Evolutionary conservation across 257 asterid genomes (phyloP), one percentile per base, ranked within the genome.

Genomic region (Nicotiana knightiana): DNA sequence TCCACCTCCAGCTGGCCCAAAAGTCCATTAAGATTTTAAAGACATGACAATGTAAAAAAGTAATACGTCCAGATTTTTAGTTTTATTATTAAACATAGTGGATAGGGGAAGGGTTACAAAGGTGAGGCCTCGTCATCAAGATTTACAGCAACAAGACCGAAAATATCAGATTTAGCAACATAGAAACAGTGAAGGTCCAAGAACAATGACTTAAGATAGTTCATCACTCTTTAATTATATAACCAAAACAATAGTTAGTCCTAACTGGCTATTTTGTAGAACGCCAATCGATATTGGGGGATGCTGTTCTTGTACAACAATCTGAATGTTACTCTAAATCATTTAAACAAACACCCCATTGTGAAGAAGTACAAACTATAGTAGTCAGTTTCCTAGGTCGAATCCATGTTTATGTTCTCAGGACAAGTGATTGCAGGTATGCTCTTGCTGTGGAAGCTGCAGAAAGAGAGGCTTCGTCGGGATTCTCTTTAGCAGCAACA

Each of bases 361-460:
- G 4, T 43, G 48, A 15, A 54, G 21, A 28, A 53, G 81, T 76
- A 43, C 66, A 16, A 75, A 32, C 51, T 76, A 76, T 6, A 76
- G 28, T 76, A 16, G 13, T 33, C 24, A 46, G 80, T 48, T 51
- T 51, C 63, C 80, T 76, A 18, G 12, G 26, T 58, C 4, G 33
- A 43, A 18, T 63, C 24, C 1, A 77, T 73, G 32, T 79, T 63
- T 70, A 82, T 82, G 82, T 76, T 86, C 84, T 55, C n/a, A 89
- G 73, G 85, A 85, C 88, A 76, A 92, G 46, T 32, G 95, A 92
- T 81, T 91, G 96, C 82, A 95, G 91, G 84, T 82, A 91, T 65
- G 82, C 82, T 86, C 98, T 93, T 68, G 96, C 97, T 76, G 53
- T 81, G 54, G 93, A 91, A 55, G 98, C 98, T 54, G 91, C 97